Evolutionary conservation across 2,329 filamentous ascomycete genomes (phyloP).

Genomic region (Pyrenochaeta sp.): DNA sequence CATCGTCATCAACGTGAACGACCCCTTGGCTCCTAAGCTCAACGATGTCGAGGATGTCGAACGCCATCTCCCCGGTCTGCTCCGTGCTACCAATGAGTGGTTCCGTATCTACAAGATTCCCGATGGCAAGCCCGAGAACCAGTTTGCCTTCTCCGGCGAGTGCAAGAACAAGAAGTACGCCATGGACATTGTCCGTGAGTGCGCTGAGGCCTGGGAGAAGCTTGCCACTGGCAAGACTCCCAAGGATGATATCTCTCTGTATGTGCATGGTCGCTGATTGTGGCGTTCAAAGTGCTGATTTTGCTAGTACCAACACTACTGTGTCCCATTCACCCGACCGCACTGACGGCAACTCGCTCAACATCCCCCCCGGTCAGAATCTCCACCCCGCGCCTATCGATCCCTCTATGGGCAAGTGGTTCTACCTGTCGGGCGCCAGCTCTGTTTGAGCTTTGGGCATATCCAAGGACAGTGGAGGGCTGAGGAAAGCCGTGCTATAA

Average conservation of each 20-base stretch:
- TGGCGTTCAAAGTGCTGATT: no score
- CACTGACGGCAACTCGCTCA: constrained; percentile 72
- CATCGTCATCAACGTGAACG: constrained; percentile 98
- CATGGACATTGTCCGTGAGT: constrained; percentile 94
- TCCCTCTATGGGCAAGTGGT: constrained; percentile 99
- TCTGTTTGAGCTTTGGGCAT: no score
- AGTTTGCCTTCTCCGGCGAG: constrained; percentile 99
- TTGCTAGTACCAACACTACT: constrained; percentile 77
- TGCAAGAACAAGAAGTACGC: constrained; percentile 99
- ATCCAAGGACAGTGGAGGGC: no score
- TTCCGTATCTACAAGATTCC: constrained; percentile 99
- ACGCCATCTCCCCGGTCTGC: constrained; percentile 93
- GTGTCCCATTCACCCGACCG: constrained; percentile 77
- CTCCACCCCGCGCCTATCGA: constrained; percentile 88
- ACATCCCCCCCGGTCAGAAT: constrained; percentile 81
- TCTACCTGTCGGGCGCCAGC: constrained; percentile 99
- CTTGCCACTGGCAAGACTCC: constrained; percentile 89
- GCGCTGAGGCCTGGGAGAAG: constrained; percentile 95
- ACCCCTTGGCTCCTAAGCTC: constrained; percentile 93
- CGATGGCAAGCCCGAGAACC: constrained; percentile 99
- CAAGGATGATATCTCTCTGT: constrained; percentile 81
- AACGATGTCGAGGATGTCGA: constrained; percentile 99
- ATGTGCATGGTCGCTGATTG: no score
- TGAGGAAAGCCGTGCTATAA: no score
- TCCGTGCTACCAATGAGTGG: constrained; percentile 99